A percentile compares a stretch with the other conserved stretches of the same genome.
These are phyloP conservation scores for Fusarium sp. DNA, from an alignment of 2,329 filamentous ascomycete species.

Conservation along the genomic window DNA sequence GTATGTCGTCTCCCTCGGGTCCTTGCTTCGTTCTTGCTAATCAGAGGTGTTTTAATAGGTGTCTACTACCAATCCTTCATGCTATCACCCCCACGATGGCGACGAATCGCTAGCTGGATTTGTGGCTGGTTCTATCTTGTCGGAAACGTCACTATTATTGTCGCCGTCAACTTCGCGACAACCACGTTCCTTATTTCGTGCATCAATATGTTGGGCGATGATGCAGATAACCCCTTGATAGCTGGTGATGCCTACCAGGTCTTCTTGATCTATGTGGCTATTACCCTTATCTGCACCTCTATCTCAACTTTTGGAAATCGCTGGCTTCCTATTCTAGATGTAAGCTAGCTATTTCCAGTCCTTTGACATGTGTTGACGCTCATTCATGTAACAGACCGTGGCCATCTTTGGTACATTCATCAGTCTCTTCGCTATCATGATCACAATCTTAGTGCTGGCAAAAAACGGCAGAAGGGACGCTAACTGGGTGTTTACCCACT, in stretches of 20 bases:
- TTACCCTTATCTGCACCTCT: slow-evolving; percentile 75
- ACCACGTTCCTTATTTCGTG: slow-evolving; percentile 73
- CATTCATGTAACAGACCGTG: slow-evolving; percentile 67
- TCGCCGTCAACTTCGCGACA: slow-evolving; percentile 85
- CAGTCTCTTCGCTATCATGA: slow-evolving; percentile 75
- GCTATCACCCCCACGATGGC: slow-evolving; percentile 73
- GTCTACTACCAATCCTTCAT: slow-evolving; percentile 86
- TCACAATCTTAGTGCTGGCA: slow-evolving; percentile 75
- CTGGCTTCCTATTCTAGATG: slow-evolving; percentile 77
- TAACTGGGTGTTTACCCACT: slow-evolving; percentile 75
- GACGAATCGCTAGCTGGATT: slow-evolving; percentile 76
- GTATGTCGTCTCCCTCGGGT: slow-evolving; percentile 51
- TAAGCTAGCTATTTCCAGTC: slow-evolving; percentile 63
- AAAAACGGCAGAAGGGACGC: slow-evolving; percentile 76
- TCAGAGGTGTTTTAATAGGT: slow-evolving; percentile 37
- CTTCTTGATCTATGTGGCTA: slow-evolving; percentile 79
- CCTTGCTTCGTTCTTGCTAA: not conserved
- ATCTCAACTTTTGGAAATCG: slow-evolving; percentile 78
- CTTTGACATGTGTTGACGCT: not conserved
- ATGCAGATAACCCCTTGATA: slow-evolving; percentile 61
- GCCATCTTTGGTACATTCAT: slow-evolving; percentile 83
- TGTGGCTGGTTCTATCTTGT: slow-evolving; percentile 84
- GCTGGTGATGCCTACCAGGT: slow-evolving; percentile 73
- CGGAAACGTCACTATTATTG: slow-evolving; percentile 84
- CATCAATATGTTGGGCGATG: slow-evolving; percentile 68